Evolutionary conservation across 23 red algal species (phyloP).

Genomic region (Chondrus crispus): DNA sequence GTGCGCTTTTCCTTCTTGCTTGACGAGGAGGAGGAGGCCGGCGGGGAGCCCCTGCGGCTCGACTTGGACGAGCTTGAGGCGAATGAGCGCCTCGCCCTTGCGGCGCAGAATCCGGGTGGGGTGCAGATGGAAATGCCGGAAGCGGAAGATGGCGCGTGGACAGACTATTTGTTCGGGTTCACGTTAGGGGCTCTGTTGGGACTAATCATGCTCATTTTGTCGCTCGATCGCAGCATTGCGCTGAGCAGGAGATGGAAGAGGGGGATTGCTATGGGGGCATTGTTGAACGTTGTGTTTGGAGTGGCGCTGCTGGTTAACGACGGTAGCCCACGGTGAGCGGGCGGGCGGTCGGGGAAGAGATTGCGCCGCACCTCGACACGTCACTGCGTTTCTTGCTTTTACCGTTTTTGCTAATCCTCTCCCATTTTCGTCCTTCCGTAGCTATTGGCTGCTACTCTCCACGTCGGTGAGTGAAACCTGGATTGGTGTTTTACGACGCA

Average conservation of each 20-base stretch:
- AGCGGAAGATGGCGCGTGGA: background rate
- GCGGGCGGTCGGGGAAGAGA: background rate
- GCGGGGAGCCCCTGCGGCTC: background rate
- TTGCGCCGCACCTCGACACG: too few species aligned
- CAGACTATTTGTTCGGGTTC: slow-evolving; percentile 34
- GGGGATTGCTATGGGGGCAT: slow-evolving; percentile 20
- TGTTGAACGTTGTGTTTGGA: slow-evolving; percentile 47
- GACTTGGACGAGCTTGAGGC: background rate
- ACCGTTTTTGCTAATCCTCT: too few species aligned
- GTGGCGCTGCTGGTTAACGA: slow-evolving; percentile 1
- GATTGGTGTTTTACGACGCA: too few species aligned
- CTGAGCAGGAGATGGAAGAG: slow-evolving; percentile 33
- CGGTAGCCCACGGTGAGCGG: background rate
- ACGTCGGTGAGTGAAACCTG: too few species aligned
- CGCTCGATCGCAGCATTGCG: slow-evolving; percentile 40
- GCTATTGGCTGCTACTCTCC: too few species aligned
- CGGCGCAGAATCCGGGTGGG: background rate
- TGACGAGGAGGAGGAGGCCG: background rate
- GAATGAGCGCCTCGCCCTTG: too few species aligned
- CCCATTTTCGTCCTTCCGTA: too few species aligned
- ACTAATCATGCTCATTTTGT: slow-evolving; percentile 46
- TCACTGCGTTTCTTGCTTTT: too few species aligned
- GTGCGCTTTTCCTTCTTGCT: background rate
- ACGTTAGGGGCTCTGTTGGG: slow-evolving; percentile 29
- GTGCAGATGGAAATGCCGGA: too few species aligned